Evolutionary conservation across 192 early-diverging fungal species (phyloP), one percentile per base, ranked within the genome.

Genomic region (Linnemannia zychae): DNA sequence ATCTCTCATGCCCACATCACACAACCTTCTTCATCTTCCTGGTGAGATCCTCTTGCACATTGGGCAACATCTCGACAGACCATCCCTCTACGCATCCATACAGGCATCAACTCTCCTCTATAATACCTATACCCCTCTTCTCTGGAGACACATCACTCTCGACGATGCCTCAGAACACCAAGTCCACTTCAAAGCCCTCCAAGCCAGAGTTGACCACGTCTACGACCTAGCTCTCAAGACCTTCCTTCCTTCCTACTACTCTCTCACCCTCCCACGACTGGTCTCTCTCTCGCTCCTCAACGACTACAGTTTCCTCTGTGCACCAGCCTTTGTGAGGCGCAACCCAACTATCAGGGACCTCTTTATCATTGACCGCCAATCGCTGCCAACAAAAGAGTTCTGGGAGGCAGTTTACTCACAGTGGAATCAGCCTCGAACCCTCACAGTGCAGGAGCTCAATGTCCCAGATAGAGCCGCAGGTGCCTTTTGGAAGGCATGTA

Each of bases 321-420:
- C 57, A 31, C 28, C n/a, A 12, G 28, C 57, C 28, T 63, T 63
- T 31, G 57, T 31, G 6, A n/a, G 31, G 22, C 57, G 57, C 13
- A 63, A 63, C 28, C 57, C 57, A 63, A 63, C 57, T 22, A 63
- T 63, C 24, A 63, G 3, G 28, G 57, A 63, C 57, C 57, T 63
- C 24, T 31, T 63, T 15, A 63, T 63, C 11, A 63, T 63, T 22
- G 57, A 63, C 57, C 9, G 57, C 12, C 57, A 63, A 31, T 63
- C 57, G 28, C 31, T 63, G 57, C 57, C 57, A 4, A 63, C 57
- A n/a, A 63, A 31, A 24, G 57, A 63, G 9, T 63, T 63, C 28
- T 63, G 57, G 57, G 28, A 33, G 24, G 57, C 57, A 28, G 57
- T 63, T 4, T 63, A 63, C 28, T 63, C 57, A 11, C 24, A 31